Percentiles rank a stretch among this genome's conserved stretches.
Conservation (phyloP, 2,329 filamentous ascomycete species). For the Nectriaceae sp. region DNA sequence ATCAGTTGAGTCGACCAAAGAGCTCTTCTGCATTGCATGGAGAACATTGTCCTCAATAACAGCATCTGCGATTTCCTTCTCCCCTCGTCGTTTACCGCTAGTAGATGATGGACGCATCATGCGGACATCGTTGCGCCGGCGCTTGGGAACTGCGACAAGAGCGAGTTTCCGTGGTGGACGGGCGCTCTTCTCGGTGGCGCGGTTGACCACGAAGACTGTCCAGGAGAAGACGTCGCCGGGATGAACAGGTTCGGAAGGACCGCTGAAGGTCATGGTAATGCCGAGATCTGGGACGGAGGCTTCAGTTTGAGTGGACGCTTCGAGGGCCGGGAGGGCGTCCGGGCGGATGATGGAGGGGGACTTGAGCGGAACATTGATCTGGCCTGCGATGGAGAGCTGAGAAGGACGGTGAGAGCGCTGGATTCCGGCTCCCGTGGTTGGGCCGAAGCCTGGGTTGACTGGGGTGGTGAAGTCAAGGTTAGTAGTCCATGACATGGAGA, state of each 20-base stretch:
- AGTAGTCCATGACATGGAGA: slow-evolving; percentile 69
- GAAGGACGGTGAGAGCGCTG: slow-evolving; percentile 63
- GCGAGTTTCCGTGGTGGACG: slow-evolving; percentile 65
- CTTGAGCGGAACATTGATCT: slow-evolving; percentile 55
- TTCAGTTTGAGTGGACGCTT: slow-evolving; percentile 52
- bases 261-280: slow-evolving; percentile 74
- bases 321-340: slow-evolving; percentile 60
- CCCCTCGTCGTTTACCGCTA: slow-evolving; percentile 35
- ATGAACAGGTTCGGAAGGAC: slow-evolving; percentile 55
- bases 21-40: slow-evolving; percentile 69
- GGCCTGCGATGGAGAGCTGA: slow-evolving; percentile 62
- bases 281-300: slow-evolving; percentile 61
- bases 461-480: slow-evolving; percentile 68
- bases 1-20: slow-evolving; percentile 63
- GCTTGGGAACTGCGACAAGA: slow-evolving; percentile 66
- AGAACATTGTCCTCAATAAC: slow-evolving; percentile 72
- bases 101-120: slow-evolving; percentile 57
- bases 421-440: slow-evolving; percentile 55
- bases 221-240: slow-evolving; percentile 71
- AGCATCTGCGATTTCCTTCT: slow-evolving; percentile 59
- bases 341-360: slow-evolving; percentile 60
- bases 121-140: slow-evolving; percentile 59
- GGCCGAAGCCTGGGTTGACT: slow-evolving; percentile 64
- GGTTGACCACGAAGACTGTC: slow-evolving; percentile 76
- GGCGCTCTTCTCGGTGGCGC: slow-evolving; percentile 51